Evolutionary conservation across 441 rosid species (phyloP), one percentile per base, ranked within the genome.

Genomic region (Croton setiger): DNA sequence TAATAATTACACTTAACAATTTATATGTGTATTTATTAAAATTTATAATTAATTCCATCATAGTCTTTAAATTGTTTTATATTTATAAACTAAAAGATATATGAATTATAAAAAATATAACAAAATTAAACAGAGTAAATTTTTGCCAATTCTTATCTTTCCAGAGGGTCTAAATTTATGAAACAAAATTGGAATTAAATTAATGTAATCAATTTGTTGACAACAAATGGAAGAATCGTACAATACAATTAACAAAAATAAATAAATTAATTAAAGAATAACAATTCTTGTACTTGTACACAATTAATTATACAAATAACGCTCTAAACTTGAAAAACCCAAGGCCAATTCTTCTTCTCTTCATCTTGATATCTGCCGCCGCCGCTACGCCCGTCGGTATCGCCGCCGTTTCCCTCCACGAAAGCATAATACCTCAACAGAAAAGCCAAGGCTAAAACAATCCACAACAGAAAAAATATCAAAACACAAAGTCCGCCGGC

Each of bases 381-480:
- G 20, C 67, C 72, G 57, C 68, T 72, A 49, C 8, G 3, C 5
- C 64, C 8, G 43, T 73, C 83, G 21, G 71, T 68, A 67, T 33
- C 75, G 2, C 18, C 37, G 0, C 44, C 18, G 14, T 3, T 59
- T 9, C 82, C 84, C 39, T 89, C 89, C 6, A 87, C 79, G 62
- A 80, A 89, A 36, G 81, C 88, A 52, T 83, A 78, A 64, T 87
- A 91, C 78, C 86, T 88, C 78, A 91, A 72, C 81, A 85, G 75
- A 71, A 93, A 93, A 5, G 98, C 96, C 43, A 91, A 85, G 17
- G 83, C 81, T 55, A 88, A 80, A 60, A 81, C 96, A 41, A 83
- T 83, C 98, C 98, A 89, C 73, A 89, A 91, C 56, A 91, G 72
- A 75, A 84, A 78, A 51, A 93, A 93, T 10, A 93, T 91, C 75